Base-by-base conservation (phyloP, 2,329 filamentous ascomycete genomes). In the Trichoderma atrobrunneum region DNA sequence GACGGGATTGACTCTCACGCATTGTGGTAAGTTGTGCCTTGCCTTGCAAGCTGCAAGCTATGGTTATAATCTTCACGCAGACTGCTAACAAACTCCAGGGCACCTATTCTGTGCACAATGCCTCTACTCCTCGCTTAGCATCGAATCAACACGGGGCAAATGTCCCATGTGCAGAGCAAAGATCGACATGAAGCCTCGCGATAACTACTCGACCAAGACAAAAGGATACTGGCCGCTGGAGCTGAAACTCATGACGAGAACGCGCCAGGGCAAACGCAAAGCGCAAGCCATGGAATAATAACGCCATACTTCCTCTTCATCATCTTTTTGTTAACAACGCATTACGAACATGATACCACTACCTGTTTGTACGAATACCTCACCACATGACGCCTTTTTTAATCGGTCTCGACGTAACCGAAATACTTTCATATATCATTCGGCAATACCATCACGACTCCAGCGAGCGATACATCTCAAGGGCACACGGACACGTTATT, bases 31-130 rank as follows among this genome's bases (percentile, higher is more conserved):
- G 88, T 82, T 61, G 48, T 11, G 8, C 11, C 6, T 36, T 8
- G 36, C 16, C 16, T 1, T 8, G 14, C 34, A 43, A 43, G 1
- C 39, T 24, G 51, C 30, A 34, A 18, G 30, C 26, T 26, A 39
- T 43, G 16, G 16, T 32, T 11, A 39, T 43, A 11, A 18, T 39
- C 30, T 10, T 21, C 10, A 72, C 28, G 12, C 51, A 21, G 63
- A 28, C 54, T 74, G 56, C 74, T 78, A 48, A 76, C 73, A 75
- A 39, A 30, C 54, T 4, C 12, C 54, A 91, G 90, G 90, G 11
- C 90, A 92, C 76, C 81, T 91, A 3, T 92, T 90, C 78, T 92
- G 90, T 74, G 86, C 87, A 60, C 84, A 87, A 71, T 92, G 90
- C 76, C 82, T 92, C 2, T 88, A 90, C 76, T 86, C 87, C 12